Conservation (phyloP, 805 yeast species). For the Sugiyamaella marilandica region DNA sequence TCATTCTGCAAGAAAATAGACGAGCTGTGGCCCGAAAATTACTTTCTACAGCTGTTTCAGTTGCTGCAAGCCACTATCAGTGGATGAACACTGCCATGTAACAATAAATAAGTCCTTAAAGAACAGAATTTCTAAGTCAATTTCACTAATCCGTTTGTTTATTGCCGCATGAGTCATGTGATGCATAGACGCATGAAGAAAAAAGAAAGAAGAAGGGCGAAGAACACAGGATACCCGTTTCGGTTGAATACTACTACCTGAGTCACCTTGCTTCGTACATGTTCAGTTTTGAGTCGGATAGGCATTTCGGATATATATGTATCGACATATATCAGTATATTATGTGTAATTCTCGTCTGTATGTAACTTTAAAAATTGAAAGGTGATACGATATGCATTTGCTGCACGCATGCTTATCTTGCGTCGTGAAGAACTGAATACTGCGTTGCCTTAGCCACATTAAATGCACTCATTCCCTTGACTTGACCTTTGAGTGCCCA, state of each 20-base stretch:
- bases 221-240: not conserved
- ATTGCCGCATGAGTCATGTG: too few relatives aligned
- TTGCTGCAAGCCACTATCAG: too few relatives aligned
- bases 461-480: slow-evolving; percentile 24
- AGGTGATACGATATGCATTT: not conserved
- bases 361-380: not conserved
- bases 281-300: too few relatives aligned
- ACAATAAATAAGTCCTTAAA: too few relatives aligned
- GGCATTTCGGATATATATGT: too few relatives aligned
- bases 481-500: slow-evolving; percentile 44
- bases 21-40: not conserved
- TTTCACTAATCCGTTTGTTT: not conserved
- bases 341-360: not conserved
- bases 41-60: not conserved
- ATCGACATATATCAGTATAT: too few relatives aligned
- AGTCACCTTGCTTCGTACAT: too few relatives aligned
- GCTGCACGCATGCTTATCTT: not conserved
- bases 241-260: too few relatives aligned
- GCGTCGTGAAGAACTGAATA: slow-evolving; percentile 16
- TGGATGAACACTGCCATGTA: too few relatives aligned
- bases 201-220: not conserved
- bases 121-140: not conserved
- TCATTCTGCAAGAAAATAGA: not conserved
- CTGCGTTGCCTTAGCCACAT: slow-evolving; percentile 22
- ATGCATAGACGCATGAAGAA: not conserved